phyloP scores from a whole-genome alignment of 148 eudicot species.

The Rhododendron ferrugineum region DNA sequence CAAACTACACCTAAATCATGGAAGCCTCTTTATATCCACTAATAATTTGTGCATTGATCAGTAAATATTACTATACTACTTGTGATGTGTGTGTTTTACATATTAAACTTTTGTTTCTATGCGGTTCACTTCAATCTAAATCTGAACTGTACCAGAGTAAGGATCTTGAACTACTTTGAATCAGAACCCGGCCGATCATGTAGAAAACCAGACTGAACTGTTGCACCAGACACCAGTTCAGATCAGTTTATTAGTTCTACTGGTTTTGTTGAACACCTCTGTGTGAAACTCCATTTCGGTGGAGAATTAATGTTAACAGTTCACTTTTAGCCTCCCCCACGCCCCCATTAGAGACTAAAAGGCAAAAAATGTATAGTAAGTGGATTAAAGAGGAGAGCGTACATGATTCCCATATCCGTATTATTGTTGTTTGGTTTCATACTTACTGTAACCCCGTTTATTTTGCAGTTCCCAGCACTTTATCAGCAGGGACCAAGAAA shows the following conservation, averaged over 20 bases:
- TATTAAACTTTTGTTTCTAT: neutral
- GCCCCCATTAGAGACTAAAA: neutral
- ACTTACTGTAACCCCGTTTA: neutral
- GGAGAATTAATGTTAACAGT: neutral
- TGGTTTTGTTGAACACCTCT: neutral
- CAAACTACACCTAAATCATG: neutral
- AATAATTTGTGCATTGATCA: neutral
- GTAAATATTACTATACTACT: neutral
- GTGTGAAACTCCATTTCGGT: neutral
- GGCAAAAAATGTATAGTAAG: neutral
- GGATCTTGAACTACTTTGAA: neutral
- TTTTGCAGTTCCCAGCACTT: constrained; percentile 67
- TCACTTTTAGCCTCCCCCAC: neutral
- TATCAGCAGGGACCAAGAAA: constrained; percentile 78
- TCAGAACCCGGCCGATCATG: neutral
- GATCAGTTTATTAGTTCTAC: neutral
- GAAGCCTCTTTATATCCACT: neutral
- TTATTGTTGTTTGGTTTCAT: neutral
- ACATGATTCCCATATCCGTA: neutral
- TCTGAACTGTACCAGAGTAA: neutral
- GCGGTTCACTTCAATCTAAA: neutral
- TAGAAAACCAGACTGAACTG: neutral
- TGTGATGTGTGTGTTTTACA: neutral
- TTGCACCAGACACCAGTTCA: neutral
- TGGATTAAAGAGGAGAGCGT: neutral